Evolutionary conservation across 345 rosid genomes (phyloP), one percentile per base, ranked within the genome.

Genomic region (sweet orange (Citrus sinensis)): DNA sequence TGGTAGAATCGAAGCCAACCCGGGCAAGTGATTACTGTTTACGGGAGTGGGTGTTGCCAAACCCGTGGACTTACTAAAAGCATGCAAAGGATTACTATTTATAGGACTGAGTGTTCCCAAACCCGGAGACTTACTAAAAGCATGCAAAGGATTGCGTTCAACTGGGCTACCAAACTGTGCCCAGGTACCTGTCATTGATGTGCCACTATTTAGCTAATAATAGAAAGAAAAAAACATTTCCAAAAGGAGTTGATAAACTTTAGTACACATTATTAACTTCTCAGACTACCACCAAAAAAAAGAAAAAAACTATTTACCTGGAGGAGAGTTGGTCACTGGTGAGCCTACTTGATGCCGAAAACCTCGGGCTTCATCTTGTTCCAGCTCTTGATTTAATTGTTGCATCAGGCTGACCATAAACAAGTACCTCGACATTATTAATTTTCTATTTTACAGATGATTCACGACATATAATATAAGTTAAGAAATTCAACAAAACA

Each of bases 1-100:
- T 39, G 88, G 92, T 63, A 94, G 98, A 84, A 92, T 84, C 60
- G 99, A 96, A 86, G 99, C 98, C 77, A 96, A 66, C 19, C 98
- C 99, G 30, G 91, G 86, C 76, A 88, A 74, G 81, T 88, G 87
- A 81, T 86, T 88, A 82, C 84, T 78, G 80, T 86, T 85, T 71
- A 81, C 71, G 42, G 94, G 91, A 81, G 87, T 90, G 76, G 85
- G 71, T 51, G 83, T 80, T 79, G 88, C 88, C 80, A 85, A 59
- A 75, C 88, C 97, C 9, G 95, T 87, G 82, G 94, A 83, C 73
- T 87, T 89, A 62, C 89, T 87, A 72, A 88, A 82, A 81, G 86
- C 78, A 84, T 88, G 93, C 74, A 86, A 58, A 70, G 90, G 88
- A 86, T 87, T 89, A 14, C 85, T 78, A 78, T 86, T 85, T 71